Conservation (phyloP, 805 yeast species). For the Yueomyces sp. region DNA sequence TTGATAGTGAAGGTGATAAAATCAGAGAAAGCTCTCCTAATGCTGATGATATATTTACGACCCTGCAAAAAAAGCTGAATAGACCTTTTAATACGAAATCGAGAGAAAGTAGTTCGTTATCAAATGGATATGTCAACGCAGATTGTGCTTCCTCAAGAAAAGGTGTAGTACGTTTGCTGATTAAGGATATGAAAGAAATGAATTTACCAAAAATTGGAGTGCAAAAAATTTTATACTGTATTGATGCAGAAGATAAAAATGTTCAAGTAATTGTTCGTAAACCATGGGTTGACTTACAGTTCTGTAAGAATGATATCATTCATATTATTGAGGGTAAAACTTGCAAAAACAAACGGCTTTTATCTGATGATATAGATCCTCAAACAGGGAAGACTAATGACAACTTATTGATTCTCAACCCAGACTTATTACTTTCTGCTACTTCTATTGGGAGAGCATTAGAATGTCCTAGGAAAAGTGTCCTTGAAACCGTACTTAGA, state of each 20-base stretch:
- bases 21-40: background rate
- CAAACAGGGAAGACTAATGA: conserved; percentile 24
- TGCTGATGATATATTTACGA: conserved; percentile 3
- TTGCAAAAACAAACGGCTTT: conserved; percentile 13
- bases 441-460: conserved; percentile 70
- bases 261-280: conserved; percentile 44
- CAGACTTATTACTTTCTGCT: conserved; percentile 71
- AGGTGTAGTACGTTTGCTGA: conserved; percentile 27
- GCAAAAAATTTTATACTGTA: conserved; percentile 45
- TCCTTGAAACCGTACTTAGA: conserved; percentile 40
- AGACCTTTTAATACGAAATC: no score
- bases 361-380: conserved; percentile 20
- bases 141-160: conserved; percentile 32
- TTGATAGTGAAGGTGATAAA: background rate
- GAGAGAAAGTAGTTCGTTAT: no score
- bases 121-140: conserved; percentile 13
- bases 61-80: background rate
- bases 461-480: conserved; percentile 59
- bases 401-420: conserved; percentile 65
- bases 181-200: conserved; percentile 8
- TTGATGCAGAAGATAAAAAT: conserved; percentile 22
- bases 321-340: conserved; percentile 40
- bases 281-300: conserved; percentile 41
- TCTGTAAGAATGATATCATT: conserved; percentile 40
- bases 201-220: conserved; percentile 15